phyloP scores from a whole-genome alignment of 257 asterid species.

The Fraxinus americana region DNA sequence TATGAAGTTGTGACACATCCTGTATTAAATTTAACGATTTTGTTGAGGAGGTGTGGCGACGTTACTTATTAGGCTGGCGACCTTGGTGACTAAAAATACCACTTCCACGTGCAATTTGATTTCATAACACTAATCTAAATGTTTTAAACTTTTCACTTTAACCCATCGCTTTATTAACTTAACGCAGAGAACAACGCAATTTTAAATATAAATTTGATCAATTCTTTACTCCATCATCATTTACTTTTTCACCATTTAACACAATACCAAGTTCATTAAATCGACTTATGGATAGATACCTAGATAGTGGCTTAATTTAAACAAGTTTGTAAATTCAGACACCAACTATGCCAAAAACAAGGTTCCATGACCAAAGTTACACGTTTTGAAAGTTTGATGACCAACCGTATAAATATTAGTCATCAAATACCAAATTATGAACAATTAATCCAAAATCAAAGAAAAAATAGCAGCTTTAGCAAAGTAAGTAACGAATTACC shows the following conservation, averaged over 20 bases:
- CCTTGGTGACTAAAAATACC: background rate
- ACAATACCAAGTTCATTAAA: background rate
- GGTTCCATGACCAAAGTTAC: background rate
- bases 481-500: constrained; percentile 39
- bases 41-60: too few relatives aligned
- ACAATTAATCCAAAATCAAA: constrained; percentile 7
- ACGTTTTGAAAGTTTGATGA: background rate
- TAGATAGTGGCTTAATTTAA: background rate
- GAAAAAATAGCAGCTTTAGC: too few relatives aligned
- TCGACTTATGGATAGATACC: background rate
- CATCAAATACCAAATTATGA: background rate
- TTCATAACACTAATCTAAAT: background rate
- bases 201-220: background rate
- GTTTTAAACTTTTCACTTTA: background rate
- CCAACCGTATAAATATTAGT: too few relatives aligned
- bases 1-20: too few relatives aligned
- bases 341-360: background rate
- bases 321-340: background rate
- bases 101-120: background rate
- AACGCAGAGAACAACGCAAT: background rate
- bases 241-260: background rate
- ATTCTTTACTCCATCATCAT: background rate
- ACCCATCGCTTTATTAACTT: background rate
- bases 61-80: background rate
- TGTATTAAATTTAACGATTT: too few relatives aligned